Evolutionary conservation across 192 early-diverging fungal genomes (phyloP).

Genomic region (Dissophora ornata): DNA sequence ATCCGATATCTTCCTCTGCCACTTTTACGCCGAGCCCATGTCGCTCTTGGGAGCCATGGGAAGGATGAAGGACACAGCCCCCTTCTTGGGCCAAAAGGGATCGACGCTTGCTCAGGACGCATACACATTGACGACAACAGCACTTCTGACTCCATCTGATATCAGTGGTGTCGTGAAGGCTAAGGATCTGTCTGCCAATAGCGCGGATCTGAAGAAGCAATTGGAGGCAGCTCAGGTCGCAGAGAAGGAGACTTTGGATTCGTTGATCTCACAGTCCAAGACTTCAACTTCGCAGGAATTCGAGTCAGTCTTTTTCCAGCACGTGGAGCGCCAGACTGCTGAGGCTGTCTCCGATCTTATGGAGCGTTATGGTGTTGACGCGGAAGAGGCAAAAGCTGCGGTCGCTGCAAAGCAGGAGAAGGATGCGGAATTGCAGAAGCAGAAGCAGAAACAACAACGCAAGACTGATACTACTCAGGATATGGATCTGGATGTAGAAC

Average conservation of each 20-base stretch:
- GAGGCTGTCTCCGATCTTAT: slow-evolving; percentile 24
- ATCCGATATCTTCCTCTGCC: slow-evolving; percentile 57
- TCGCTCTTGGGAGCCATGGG: slow-evolving; percentile 65
- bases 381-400: slow-evolving; percentile 14
- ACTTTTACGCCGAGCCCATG: slow-evolving; percentile 60
- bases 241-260: slow-evolving; percentile 30
- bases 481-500: slow-evolving; percentile 34
- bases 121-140: slow-evolving; percentile 32
- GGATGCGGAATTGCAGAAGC: not conserved
- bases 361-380: slow-evolving; percentile 8
- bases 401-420: slow-evolving; percentile 3
- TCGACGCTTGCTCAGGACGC: slow-evolving; percentile 33
- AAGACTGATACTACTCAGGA: slow-evolving; percentile 5
- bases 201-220: slow-evolving; percentile 26
- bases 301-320: slow-evolving; percentile 47
- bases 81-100: slow-evolving; percentile 33
- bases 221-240: slow-evolving; percentile 26
- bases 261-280: slow-evolving; percentile 26
- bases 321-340: slow-evolving; percentile 28
- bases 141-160: slow-evolving; percentile 21
- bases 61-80: slow-evolving; percentile 58
- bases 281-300: slow-evolving; percentile 33
- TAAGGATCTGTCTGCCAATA: not conserved
- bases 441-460: slow-evolving; percentile 2
- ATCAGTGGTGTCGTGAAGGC: slow-evolving; percentile 17